Evolutionary conservation across 495 filamentous ascomycete species (phyloP), one percentile per base, ranked within the genome.

Genomic region (Xeromyces bisporus): DNA sequence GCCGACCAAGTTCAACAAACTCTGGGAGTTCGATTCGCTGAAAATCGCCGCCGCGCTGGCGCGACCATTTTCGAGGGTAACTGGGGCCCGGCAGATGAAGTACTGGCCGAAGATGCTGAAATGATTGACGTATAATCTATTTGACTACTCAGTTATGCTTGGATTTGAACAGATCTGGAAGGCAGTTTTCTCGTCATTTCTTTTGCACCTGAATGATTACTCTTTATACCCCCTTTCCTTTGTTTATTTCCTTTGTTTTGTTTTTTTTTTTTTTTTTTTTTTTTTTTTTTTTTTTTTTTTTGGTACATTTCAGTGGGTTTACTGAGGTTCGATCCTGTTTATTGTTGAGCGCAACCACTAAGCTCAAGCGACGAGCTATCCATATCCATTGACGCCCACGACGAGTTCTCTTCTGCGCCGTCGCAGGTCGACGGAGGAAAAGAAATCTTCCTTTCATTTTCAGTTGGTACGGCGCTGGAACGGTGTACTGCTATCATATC

Each of bases 51-150:
- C 20, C 72, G 74, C 27, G 80, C 83, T 15, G 80, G 81, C 16
- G 91, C 91, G 14, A 91, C 80, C 7, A 73, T 94, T 30, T 96
- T 75, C 38, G 89, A 97, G 58, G 91, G 89, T 41, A 85, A 82
- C 48, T 97, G 83, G 81, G 89, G 89, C 1, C 89, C 86, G 23
- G 71, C 71, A 7, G 76, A 82, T 38, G 67, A 77, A 34, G 62
- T 80, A 16, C 56, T 81, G 37, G 62, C 60, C n/a, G 69, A 71
- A 47, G 74, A 78, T 53, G 64, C 71, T 28, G 75, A 79, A 48
- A 80, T 80, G 74, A 71, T 77, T 47, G 76, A 81, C 50, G 73
- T 74, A 50, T 70, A 52, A 67, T 48, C 36, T n/a, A n/a, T n/a
- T n/a, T n/a, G n/a, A n/a, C n/a, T n/a, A n/a, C n/a, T n/a, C n/a